A percentile compares a stretch with the other conserved stretches of the same genome.
Conservation (phyloP, 169 alveolate genomes). For the Babesia ovis region DNA sequence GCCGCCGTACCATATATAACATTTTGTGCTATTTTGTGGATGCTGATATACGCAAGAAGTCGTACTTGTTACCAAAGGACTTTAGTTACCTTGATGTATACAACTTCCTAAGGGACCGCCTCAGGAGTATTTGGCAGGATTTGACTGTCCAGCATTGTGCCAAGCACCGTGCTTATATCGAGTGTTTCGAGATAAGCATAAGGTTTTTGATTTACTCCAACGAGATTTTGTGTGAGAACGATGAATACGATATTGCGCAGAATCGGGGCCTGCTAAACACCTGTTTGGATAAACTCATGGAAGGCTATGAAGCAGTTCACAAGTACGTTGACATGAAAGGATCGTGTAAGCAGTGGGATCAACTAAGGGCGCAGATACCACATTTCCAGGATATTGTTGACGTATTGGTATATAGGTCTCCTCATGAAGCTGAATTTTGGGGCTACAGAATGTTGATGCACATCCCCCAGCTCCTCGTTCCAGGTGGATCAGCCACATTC, state of each 20-base stretch:
- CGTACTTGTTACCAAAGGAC: conserved; percentile 62
- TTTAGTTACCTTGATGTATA: conserved; percentile 79
- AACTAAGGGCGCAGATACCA: neutral
- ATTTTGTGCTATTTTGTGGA: conserved; percentile 75
- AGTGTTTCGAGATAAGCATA: conserved; percentile 78
- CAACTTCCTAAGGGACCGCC: conserved; percentile 81
- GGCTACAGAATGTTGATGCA: conserved; percentile 76
- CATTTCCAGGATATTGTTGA: conserved; percentile 38
- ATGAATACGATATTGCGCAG: conserved; percentile 78
- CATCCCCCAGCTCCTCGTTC: conserved; percentile 63
- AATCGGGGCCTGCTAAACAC: conserved; percentile 77
- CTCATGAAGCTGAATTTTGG: conserved; percentile 86
- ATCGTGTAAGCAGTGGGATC: neutral
- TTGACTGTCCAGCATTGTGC: conserved; percentile 84
- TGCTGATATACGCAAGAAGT: conserved; percentile 72
- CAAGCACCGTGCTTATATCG: conserved; percentile 82
- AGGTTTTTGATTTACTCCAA: conserved; percentile 80
- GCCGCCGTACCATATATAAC: conserved; percentile 80
- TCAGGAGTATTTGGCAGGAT: conserved; percentile 86
- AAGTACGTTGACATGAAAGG: conserved; percentile 16
- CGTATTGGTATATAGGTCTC: conserved; percentile 74
- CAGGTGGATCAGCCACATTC: conserved; percentile 66
- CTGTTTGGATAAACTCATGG: conserved; percentile 82
- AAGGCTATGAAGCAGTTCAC: conserved; percentile 80
- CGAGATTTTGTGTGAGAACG: conserved; percentile 69